Percentiles rank a stretch among this genome's conserved stretches.
These are phyloP conservation scores for Trichoderma hamatum DNA, from an alignment of 2,329 filamentous ascomycete genomes.

Conservation along the genomic window DNA sequence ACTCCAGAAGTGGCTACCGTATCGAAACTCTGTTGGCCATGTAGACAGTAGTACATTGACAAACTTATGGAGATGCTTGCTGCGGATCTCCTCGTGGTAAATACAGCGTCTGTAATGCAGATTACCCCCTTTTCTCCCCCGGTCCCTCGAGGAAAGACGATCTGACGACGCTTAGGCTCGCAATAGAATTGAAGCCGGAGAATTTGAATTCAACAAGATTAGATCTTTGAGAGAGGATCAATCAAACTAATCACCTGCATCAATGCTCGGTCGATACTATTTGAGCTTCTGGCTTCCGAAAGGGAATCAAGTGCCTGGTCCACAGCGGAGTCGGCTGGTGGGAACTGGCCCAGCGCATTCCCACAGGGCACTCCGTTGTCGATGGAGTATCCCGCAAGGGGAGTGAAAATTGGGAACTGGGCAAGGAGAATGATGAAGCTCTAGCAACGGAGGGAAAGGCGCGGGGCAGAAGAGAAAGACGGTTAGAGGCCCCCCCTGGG, in stretches of 20 bases:
- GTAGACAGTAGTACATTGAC: constrained; percentile 4
- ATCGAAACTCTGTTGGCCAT: constrained; percentile 7
- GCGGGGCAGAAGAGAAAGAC: constrained; percentile 27
- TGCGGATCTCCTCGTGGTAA: constrained; percentile 7
- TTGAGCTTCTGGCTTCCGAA: constrained; percentile 25
- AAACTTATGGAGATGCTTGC: constrained; percentile 15
- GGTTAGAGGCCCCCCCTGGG: constrained; percentile 27
- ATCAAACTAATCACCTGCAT: constrained; percentile 27
- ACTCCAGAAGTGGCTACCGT: constrained; percentile 12
- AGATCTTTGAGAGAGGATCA: constrained; percentile 26
- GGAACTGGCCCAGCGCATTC: constrained; percentile 27
- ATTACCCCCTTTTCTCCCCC: constrained; percentile 9
- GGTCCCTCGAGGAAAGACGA: constrained; percentile 5
- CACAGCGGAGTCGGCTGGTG: constrained; percentile 27
- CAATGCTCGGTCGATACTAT: constrained; percentile 24
- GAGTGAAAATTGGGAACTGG: constrained; percentile 17
- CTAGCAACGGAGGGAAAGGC: constrained; percentile 23
- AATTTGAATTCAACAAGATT: constrained; percentile 22
- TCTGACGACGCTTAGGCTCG: constrained; percentile 5
- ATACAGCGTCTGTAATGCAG: not conserved
- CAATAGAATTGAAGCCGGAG: constrained; percentile 16
- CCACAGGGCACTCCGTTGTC: constrained; percentile 16
- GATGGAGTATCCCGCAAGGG: constrained; percentile 24
- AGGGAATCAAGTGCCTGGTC: constrained; percentile 26
- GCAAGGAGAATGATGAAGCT: constrained; percentile 26